A percentile compares a stretch with the other conserved stretches of the same genome.
Conservation (phyloP, 2,329 filamentous ascomycete species). For the Aspergillus neotritici region DNA sequence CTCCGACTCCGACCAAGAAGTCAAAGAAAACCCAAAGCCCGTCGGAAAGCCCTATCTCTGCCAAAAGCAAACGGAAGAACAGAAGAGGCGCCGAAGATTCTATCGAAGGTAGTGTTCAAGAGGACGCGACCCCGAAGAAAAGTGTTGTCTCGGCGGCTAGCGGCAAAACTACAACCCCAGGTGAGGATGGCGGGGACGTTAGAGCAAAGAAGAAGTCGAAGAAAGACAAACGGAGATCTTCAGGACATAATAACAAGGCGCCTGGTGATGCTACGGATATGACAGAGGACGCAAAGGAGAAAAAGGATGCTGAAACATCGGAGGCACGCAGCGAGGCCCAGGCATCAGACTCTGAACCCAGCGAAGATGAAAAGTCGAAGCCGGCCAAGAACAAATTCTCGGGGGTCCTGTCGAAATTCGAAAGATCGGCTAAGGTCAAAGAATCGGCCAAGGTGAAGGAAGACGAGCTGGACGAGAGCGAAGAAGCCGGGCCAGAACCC, state of each 20-base stretch:
- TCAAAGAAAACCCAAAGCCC: slow-evolving; percentile 23
- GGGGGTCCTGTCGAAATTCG: slow-evolving; percentile 35
- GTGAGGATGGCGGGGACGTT: slow-evolving; percentile 14
- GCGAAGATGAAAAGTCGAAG: slow-evolving; percentile 19
- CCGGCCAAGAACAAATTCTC: slow-evolving; percentile 29
- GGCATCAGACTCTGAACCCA: slow-evolving; percentile 9
- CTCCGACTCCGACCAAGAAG: slow-evolving; percentile 36
- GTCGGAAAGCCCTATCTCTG: slow-evolving; percentile 8
- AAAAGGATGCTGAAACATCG: slow-evolving; percentile 8
- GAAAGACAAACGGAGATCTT: slow-evolving; percentile 32
- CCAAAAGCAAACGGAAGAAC: slow-evolving; percentile 30
- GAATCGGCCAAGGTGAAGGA: slow-evolving; percentile 10
- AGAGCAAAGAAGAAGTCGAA: slow-evolving; percentile 31
- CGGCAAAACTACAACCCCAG: slow-evolving; percentile 23
- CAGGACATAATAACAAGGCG: slow-evolving; percentile 8
- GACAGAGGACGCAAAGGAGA: slow-evolving; percentile 5
- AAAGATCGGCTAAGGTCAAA: slow-evolving; percentile 28
- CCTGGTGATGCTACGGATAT: slow-evolving; percentile 25
- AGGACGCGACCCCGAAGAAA: slow-evolving; percentile 22
- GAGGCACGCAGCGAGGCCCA: slow-evolving; percentile 5
- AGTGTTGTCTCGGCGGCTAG: slow-evolving; percentile 23
- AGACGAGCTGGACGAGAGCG: slow-evolving; percentile 10
- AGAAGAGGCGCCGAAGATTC: slow-evolving; percentile 18
- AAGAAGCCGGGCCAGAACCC: slow-evolving; percentile 17
- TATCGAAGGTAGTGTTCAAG: slow-evolving; percentile 29